A percentile compares a stretch with the other conserved stretches of the same genome.
Conservation (phyloP, 1,284 basidiomycete genomes). For the Ceratobasidium sp. region DNA sequence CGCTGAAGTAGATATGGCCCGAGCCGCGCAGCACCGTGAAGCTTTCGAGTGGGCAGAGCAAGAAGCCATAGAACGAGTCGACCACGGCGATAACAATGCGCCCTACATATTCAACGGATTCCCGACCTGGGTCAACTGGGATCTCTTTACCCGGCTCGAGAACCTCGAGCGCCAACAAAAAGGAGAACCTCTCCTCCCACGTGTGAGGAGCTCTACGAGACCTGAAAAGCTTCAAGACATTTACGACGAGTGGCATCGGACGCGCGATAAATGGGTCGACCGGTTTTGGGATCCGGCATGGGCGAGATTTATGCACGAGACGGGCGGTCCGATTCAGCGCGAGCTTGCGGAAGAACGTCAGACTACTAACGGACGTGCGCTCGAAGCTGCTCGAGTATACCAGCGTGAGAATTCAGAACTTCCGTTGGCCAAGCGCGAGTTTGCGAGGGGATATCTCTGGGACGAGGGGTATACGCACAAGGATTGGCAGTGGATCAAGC, state of each 20-base stretch:
- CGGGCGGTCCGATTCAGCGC: conserved; percentile 16
- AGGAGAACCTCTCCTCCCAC: neutral
- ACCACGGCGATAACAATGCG: neutral
- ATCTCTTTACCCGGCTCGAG: conserved; percentile 29
- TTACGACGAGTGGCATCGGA: conserved; percentile 18
- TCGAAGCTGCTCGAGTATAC: conserved; percentile 33
- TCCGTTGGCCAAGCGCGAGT: conserved; percentile 31
- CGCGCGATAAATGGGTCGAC: conserved; percentile 34
- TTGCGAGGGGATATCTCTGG: conserved; percentile 26
- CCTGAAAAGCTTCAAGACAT: conserved; percentile 17
- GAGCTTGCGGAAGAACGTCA: conserved; percentile 18
- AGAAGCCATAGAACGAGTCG: conserved; percentile 1
- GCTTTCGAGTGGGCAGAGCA: conserved; percentile 35
- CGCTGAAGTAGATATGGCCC: conserved; percentile 22
- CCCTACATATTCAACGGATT: conserved; percentile 33
- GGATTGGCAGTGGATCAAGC: conserved; percentile 29
- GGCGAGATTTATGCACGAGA: conserved; percentile 21
- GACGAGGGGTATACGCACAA: conserved; percentile 28
- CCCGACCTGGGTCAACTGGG: conserved; percentile 37
- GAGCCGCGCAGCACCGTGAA: conserved; percentile 27
- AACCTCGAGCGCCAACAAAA: neutral
- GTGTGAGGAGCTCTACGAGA: conserved; percentile 12
- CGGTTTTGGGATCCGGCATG: conserved; percentile 23
- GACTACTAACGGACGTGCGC: neutral
- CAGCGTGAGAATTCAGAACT: conserved; percentile 32